Percentiles rank a stretch among this genome's conserved stretches.
Evolutionary conservation across 2,329 filamentous ascomycete species (phyloP).

Genomic region (Alternaria arborescens): DNA sequence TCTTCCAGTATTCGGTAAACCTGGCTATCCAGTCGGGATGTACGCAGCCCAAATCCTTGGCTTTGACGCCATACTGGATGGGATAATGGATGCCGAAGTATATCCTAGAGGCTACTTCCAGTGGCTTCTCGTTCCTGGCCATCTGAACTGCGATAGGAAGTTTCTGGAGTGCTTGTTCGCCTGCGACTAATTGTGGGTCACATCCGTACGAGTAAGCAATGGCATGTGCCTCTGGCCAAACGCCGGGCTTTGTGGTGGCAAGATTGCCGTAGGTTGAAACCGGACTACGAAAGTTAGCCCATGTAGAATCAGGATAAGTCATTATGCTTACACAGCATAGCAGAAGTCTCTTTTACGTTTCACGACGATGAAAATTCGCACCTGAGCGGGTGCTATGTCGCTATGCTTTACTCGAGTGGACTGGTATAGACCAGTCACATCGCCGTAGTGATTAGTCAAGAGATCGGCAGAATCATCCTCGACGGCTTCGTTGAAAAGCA

Average conservation of each 20-base stretch:
- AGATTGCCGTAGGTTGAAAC: slow-evolving; percentile 2
- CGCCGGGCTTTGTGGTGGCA: not conserved
- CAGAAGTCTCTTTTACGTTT: slow-evolving; percentile 17
- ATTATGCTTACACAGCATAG: slow-evolving; percentile 6
- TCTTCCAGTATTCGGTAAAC: not conserved
- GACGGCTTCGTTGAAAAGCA: no score
- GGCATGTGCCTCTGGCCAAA: not conserved
- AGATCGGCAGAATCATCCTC: no score
- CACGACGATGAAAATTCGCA: slow-evolving; percentile 7
- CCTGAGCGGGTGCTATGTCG: no score
- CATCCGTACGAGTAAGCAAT: slow-evolving; percentile 5
- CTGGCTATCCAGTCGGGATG: not conserved
- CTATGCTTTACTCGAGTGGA: no score
- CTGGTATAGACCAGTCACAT: no score
- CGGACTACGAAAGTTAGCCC: not conserved
- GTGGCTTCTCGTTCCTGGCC: not conserved
- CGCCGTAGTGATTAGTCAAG: no score
- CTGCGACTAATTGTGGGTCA: not conserved
- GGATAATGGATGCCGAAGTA: not conserved
- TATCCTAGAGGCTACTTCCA: not conserved
- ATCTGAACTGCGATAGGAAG: not conserved
- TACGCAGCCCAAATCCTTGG: not conserved
- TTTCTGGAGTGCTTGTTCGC: not conserved
- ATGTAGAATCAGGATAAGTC: fast-evolving
- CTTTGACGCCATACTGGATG: not conserved